Conservation (phyloP, 345 rosid genomes). For the Noccaea bulbosa region DNA sequence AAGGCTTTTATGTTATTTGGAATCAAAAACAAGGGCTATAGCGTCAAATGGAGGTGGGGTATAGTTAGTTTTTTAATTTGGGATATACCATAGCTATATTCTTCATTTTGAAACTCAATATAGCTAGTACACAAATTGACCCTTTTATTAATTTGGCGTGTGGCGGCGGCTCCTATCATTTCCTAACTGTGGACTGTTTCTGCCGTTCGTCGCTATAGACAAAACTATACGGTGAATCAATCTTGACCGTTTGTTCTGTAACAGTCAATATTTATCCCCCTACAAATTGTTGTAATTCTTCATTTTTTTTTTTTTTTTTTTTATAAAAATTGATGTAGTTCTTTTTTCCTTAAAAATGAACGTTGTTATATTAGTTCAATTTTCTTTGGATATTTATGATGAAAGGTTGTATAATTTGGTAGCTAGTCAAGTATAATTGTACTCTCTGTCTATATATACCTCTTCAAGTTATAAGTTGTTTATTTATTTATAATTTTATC, state of each 20-base stretch:
- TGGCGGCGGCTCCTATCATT: conserved; percentile 36
- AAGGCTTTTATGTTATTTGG: no score
- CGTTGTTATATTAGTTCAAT: not conserved
- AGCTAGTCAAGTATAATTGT: not conserved
- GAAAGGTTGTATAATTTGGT: conserved; percentile 10
- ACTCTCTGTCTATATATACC: conserved; percentile 5
- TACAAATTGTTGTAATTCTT: not conserved
- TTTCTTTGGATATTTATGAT: not conserved
- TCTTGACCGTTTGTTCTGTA: conserved; percentile 20
- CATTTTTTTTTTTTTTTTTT: not conserved
- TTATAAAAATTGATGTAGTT: not conserved
- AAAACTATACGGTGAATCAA: no score
- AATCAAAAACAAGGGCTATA: no score
- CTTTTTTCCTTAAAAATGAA: not conserved
- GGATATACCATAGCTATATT: no score
- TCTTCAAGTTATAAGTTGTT: not conserved
- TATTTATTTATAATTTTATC: not conserved
- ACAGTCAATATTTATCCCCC: not conserved
- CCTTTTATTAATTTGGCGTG: conserved; percentile 3
- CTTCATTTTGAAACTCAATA: no score
- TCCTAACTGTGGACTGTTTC: conserved; percentile 25
- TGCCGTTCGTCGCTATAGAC: conserved; percentile 23
- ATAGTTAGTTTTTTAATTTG: no score
- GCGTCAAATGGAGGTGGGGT: no score
- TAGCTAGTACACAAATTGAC: not conserved